Evolutionary conservation across 495 filamentous ascomycete species (phyloP), one percentile per base, ranked within the genome.

Genomic region (Neurospora sp.): DNA sequence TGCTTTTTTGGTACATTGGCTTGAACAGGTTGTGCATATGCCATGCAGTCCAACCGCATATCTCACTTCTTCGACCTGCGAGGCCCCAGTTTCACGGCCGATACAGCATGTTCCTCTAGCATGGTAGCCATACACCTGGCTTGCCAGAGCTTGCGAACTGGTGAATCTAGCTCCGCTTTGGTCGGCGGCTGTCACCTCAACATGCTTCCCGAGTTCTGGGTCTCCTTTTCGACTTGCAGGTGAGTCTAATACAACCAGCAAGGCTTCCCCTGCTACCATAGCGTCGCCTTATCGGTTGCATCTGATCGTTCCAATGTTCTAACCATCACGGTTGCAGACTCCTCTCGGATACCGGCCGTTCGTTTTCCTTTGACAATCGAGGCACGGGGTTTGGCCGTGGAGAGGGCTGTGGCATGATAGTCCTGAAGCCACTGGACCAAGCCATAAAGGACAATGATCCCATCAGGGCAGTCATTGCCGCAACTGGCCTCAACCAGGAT

Each of bases 41-140:
- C 83, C 3, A 86, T 90, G 72, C 84, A 89, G 44, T 87, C 88
- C 31, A 90, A 90, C 76, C 89, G 94, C n/a, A 85, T 89, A 71
- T 86, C 88, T 1, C 85, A 89, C 70, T 88, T 86, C 75, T 89
- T 88, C 74, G 85, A 89, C 75, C 83, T 88, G 76, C 82, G 86
- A 69, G 87, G 89, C 4, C 84, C 85, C 0, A 84, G 91, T 72
- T 92, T 92, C 78, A 94, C 91, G 38, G 87, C 94, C 27, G 94
- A 97, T 78, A 97, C 94, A 3, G 94, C 93, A 37, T 97, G 94
- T 79, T 96, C 93, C 3, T 93, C 92, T 16, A 94, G 91, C 73
- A 78, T 89, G 74, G 83, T 86, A 44, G 86, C 86, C n/a, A 76
- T 88, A 39, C 87, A 96, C 76, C 82, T 93, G 48, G 94, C 94